These are phyloP conservation scores for Mucor lusitanicus DNA, from an alignment of 371 early-diverging fungal genomes.

Conservation along the genomic window DNA sequence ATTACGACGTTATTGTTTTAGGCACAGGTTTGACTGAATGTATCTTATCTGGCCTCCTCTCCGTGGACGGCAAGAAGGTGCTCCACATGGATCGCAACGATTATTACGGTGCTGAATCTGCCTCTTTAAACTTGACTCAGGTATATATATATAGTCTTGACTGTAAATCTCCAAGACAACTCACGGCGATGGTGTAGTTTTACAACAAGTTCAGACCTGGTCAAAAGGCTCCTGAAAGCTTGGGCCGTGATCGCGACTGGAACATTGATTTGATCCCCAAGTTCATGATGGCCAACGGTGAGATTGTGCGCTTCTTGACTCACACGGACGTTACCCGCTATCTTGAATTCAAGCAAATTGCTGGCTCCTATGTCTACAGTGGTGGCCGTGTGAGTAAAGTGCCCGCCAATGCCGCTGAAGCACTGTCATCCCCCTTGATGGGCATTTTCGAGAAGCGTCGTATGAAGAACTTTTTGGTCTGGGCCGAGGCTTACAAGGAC, in stretches of 20 bases:
- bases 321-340: slow-evolving; percentile 98
- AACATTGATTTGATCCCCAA: slow-evolving; percentile 99
- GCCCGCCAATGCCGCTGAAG: slow-evolving; percentile 93
- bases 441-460: slow-evolving; percentile 97
- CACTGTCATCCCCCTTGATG: slow-evolving; percentile 86
- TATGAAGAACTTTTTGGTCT: slow-evolving; percentile 97
- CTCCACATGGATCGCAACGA: slow-evolving; percentile 98
- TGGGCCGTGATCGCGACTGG: slow-evolving; percentile 94
- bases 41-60: slow-evolving; percentile 95
- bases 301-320: slow-evolving; percentile 81
- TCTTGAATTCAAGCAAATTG: slow-evolving; percentile 97
- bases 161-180: no score
- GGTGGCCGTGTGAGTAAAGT: slow-evolving; percentile 93
- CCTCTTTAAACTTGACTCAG: slow-evolving; percentile 92
- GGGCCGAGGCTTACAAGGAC: slow-evolving; percentile 83
- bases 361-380: slow-evolving; percentile 94
- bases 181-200: slow-evolving; percentile 53
- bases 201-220: slow-evolving; percentile 85
- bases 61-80: slow-evolving; percentile 98
- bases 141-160: slow-evolving; percentile 36
- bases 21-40: slow-evolving; percentile 99
- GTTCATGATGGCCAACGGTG: slow-evolving; percentile 98
- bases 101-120: slow-evolving; percentile 98
- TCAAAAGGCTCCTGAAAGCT: slow-evolving; percentile 59
- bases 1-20: slow-evolving; percentile 95